Evolutionary conservation across 805 yeast genomes (phyloP), one percentile per base, ranked within the genome.

Genomic region (Cyberlindnera misumaiensis): DNA sequence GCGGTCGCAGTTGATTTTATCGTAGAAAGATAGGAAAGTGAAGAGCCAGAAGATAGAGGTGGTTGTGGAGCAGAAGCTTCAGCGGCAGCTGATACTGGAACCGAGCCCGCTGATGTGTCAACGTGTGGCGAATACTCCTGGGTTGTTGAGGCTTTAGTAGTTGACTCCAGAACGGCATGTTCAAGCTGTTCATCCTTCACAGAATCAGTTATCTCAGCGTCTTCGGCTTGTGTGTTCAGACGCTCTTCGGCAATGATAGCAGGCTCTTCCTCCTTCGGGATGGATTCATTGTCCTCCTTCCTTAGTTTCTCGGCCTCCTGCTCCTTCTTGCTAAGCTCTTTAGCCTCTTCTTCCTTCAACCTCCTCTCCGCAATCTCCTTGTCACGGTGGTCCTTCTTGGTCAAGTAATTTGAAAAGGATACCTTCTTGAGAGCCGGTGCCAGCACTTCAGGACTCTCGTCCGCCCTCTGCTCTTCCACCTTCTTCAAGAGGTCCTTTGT

Each of bases 401-500:
- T 34, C 35, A 45, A 14, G 22, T 47, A 44, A 13, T 35, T 45
- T 3, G 48, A 20, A 15, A 48, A 41, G 2, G 46, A 38, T 28
- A 30, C 39, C 25, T 42, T 46, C 47, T 43, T 45, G 2, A 17
- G 28, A 4, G 30, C 24, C 2, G 32, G 4, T 30, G 38, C 24
- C 12, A 35, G 8, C 12, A 16, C 16, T 3, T 38, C 12, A 13
- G 30, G 11, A 9, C 25, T 5, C 10, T 22, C 13, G 27, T n/a
- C 10, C 10, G 58, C 51, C 38, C 63, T 58, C 28, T 65, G 60
- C 41, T 57, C 49, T 38, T 63, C 63, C 3, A 65, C 34, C 17
- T 59, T 58, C 34, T 63, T 60, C 17, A 70, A 46, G 33, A 63
- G 64, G 33, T 47, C 55, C 50, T 56, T 55, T 40, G 54, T 53